phyloP scores from a whole-genome alignment of 2,329 filamentous ascomycete genomes.

The Fusarium mundagurra region DNA sequence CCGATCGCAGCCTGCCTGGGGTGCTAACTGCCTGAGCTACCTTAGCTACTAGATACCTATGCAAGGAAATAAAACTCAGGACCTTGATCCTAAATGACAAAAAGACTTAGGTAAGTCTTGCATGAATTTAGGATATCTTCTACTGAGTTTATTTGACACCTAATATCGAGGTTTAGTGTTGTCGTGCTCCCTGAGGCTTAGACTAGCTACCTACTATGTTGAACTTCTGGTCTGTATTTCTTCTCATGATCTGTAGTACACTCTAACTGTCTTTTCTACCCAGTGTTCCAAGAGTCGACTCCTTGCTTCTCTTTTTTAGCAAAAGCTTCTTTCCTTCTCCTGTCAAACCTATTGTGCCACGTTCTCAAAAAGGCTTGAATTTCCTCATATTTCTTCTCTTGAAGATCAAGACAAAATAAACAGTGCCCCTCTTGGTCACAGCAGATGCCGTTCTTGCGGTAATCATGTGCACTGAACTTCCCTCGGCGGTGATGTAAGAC shows the following conservation, averaged over 20 bases:
- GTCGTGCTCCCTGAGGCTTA: too few species aligned
- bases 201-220: too few species aligned
- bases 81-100: too few species aligned
- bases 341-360: neutral
- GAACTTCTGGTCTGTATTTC: neutral
- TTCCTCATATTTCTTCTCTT: neutral
- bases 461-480: neutral
- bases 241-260: neutral
- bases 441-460: slow-evolving; percentile 1
- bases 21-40: too few species aligned
- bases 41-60: too few species aligned
- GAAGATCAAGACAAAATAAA: neutral
- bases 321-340: neutral
- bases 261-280: neutral
- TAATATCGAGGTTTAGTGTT: too few species aligned
- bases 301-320: neutral
- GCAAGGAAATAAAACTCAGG: too few species aligned
- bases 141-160: too few species aligned
- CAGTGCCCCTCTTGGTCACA: neutral
- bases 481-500: neutral
- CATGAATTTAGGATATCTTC: too few species aligned
- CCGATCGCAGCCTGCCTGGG: too few species aligned
- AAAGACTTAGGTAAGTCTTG: too few species aligned
- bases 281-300: neutral
- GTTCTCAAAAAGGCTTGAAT: too few species aligned